Conservation (phyloP, 495 filamentous ascomycete genomes). For the Astrocystis sublimbata region DNA sequence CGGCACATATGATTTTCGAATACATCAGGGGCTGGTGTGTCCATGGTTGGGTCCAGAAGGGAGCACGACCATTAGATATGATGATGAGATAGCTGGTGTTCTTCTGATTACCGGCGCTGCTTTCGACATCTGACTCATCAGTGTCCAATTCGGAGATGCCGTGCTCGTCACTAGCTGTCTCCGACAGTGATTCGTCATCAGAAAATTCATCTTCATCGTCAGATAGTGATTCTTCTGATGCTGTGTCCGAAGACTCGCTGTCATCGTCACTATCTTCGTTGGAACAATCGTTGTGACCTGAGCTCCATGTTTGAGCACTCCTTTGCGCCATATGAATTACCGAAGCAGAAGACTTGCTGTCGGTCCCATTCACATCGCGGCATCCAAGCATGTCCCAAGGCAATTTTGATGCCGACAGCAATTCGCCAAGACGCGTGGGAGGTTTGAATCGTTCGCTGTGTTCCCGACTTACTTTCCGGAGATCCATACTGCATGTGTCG, state of each 20-base stretch:
- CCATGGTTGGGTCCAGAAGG: slow-evolving; percentile 9
- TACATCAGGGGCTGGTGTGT: background rate
- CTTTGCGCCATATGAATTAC: slow-evolving; percentile 4
- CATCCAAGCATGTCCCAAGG: background rate
- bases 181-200: slow-evolving; percentile 1
- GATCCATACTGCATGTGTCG: background rate
- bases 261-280: background rate
- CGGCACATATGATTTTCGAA: background rate
- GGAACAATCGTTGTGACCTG: background rate
- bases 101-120: background rate
- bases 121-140: slow-evolving; percentile 7
- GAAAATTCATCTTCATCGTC: slow-evolving; percentile 1
- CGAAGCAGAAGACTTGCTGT: background rate
- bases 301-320: background rate
- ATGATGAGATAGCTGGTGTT: slow-evolving; percentile 5
- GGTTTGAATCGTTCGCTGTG: slow-evolving; percentile 2
- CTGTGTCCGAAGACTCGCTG: background rate
- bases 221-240: slow-evolving; percentile 2
- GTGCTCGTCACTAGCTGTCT: background rate
- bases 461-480: background rate
- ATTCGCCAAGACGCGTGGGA: background rate
- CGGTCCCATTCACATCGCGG: background rate
- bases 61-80: background rate
- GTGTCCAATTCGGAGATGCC: background rate
- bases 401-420: background rate